Evolutionary conservation across 768 basidiomycete genomes (phyloP).

Genomic region (Butyriboletus loyo): DNA sequence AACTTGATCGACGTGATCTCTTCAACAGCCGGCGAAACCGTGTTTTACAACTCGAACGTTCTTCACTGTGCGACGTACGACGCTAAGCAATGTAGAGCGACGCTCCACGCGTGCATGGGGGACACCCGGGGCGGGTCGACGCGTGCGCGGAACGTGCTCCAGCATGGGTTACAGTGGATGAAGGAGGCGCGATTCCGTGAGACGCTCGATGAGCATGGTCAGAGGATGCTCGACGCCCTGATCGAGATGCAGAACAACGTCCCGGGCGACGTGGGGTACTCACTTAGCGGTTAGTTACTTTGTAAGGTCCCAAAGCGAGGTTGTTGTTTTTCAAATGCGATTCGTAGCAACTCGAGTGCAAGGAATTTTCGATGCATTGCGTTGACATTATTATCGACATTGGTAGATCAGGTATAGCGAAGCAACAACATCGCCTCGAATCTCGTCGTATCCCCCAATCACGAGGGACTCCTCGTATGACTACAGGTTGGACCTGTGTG

Average conservation of each 20-base stretch:
- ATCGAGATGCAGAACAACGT: constrained; percentile 48
- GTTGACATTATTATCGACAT: background rate
- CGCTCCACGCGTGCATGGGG: constrained; percentile 69
- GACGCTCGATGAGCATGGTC: constrained; percentile 44
- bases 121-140: constrained; percentile 56
- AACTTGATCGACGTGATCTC: no score
- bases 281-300: constrained; percentile 35
- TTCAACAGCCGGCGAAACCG: constrained; percentile 66
- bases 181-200: constrained; percentile 46
- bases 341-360: background rate
- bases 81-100: constrained; percentile 48
- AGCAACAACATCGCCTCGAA: background rate
- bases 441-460: background rate
- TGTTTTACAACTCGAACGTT: constrained; percentile 80
- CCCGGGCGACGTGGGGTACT: constrained; percentile 48
- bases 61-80: constrained; percentile 71
- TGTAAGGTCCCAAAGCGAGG: no score
- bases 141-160: constrained; percentile 70
- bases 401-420: constrained; percentile 13
- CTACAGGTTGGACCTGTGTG: background rate
- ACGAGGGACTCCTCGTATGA: background rate
- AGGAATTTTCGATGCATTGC: background rate
- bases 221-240: constrained; percentile 58
- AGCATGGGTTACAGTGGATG: constrained; percentile 75
- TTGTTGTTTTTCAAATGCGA: background rate